These are phyloP conservation scores for Heteromeles arbutifolia DNA, from an alignment of 306 rosid genomes.

Conservation along the genomic window DNA sequence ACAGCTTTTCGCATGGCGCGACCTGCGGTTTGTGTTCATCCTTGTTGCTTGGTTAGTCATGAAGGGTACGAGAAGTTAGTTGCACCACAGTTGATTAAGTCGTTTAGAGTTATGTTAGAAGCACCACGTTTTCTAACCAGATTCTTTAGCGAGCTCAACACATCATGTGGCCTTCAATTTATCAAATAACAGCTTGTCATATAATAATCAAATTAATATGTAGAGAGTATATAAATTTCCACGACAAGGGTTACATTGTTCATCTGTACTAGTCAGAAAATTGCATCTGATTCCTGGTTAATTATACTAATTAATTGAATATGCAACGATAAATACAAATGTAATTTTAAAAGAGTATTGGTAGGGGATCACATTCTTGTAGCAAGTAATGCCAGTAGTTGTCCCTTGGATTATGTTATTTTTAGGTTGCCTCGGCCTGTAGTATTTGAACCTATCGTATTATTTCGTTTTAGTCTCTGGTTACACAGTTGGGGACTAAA, in stretches of 20 bases:
- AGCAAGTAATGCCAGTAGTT: no score
- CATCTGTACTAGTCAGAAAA: background rate
- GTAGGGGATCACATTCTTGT: no score
- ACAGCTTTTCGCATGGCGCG: background rate
- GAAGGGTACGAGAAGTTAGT: constrained; percentile 7
- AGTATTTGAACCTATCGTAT: no score
- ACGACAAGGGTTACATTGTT: background rate
- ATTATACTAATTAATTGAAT: no score
- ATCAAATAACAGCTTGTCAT: background rate
- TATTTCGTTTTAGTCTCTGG: no score
- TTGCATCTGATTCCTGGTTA: background rate
- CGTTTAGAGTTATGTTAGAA: background rate
- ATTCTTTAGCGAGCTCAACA: background rate
- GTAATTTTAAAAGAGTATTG: no score
- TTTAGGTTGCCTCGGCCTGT: no score
- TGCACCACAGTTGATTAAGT: constrained; percentile 11
- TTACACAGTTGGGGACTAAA: no score
- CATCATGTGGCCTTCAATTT: background rate
- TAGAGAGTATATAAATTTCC: no score
- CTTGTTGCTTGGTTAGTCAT: background rate
- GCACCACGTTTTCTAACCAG: background rate
- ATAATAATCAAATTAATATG: background rate
- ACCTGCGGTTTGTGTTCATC: background rate
- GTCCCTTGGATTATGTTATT: no score
- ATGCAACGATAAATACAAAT: no score